Conservation (phyloP, 163 green algal species). For the Chlamydomonas reinhardtii region DNA sequence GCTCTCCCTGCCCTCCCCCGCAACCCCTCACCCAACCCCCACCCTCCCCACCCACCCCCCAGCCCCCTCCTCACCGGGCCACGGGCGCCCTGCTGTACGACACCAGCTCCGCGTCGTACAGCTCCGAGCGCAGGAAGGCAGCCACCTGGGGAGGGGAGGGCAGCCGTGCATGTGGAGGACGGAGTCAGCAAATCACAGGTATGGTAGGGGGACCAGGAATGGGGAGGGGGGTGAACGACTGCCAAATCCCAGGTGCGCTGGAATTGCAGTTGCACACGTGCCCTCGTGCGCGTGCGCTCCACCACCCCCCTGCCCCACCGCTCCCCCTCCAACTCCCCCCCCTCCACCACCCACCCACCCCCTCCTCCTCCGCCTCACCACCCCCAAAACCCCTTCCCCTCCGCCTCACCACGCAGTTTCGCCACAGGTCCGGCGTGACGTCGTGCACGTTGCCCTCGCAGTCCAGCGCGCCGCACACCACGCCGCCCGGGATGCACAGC, state of each 20-base stretch:
- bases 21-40: too few species aligned
- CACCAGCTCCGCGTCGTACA: slow-evolving; percentile 69
- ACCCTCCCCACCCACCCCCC: not conserved
- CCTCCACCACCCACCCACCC: not conserved
- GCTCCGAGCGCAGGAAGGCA: slow-evolving; percentile 61
- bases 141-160: slow-evolving; percentile 45
- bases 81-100: slow-evolving; percentile 22
- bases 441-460: slow-evolving; percentile 68
- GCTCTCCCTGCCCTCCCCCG: too few species aligned
- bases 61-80: not conserved
- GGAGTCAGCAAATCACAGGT: too few species aligned
- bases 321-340: not conserved
- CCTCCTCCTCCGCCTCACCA: not conserved
- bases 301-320: too few species aligned
- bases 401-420: slow-evolving; percentile 49
- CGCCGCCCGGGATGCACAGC: slow-evolving; percentile 66
- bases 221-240: too few species aligned
- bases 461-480: slow-evolving; percentile 68
- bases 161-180: too few species aligned
- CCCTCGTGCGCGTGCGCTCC: too few species aligned
- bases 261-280: too few species aligned
- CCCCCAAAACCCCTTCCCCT: not conserved
- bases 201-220: too few species aligned
- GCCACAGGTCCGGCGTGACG: slow-evolving; percentile 63
- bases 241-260: too few species aligned